These are phyloP conservation scores for Pyracantha coccinea DNA, from an alignment of 331 rosid species.

Conservation along the genomic window DNA sequence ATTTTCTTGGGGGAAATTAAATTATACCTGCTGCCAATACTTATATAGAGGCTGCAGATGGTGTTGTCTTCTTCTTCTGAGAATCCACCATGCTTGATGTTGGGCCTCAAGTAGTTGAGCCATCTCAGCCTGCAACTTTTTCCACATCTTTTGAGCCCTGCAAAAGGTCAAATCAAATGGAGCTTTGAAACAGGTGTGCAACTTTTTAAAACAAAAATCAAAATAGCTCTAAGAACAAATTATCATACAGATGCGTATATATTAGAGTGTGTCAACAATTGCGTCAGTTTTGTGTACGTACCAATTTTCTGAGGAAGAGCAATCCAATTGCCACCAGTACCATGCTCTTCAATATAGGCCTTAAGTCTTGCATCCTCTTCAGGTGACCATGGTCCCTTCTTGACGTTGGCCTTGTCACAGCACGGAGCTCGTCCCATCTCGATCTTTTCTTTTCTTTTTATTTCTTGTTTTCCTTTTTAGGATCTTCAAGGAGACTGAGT, in stretches of 20 bases:
- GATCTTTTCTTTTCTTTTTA: not conserved
- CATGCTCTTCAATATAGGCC: slow-evolving; percentile 67
- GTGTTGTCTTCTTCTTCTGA: slow-evolving; percentile 97
- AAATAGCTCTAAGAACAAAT: not conserved
- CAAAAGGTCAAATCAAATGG: not conserved
- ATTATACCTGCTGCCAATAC: slow-evolving; percentile 97
- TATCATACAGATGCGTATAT: not conserved
- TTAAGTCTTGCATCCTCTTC: slow-evolving; percentile 91
- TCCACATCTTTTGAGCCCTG: slow-evolving; percentile 99
- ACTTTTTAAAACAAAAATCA: not conserved
- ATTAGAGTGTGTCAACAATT: too few relatives aligned
- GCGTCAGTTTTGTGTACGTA: not conserved
- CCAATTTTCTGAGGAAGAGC: slow-evolving; percentile 99
- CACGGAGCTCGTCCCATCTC: slow-evolving; percentile 99
- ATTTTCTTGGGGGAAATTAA: not conserved
- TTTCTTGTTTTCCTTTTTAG: not conserved
- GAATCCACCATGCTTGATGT: slow-evolving; percentile 98
- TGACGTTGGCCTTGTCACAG: slow-evolving; percentile 92
- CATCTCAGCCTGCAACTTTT: slow-evolving; percentile 95
- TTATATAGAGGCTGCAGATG: slow-evolving; percentile 89
- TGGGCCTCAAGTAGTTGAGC: slow-evolving; percentile 92
- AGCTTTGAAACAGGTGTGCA: not conserved
- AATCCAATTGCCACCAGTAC: slow-evolving; percentile 98
- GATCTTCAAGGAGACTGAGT: slow-evolving; percentile 5
- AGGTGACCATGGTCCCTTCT: slow-evolving; percentile 99